phyloP scores from a whole-genome alignment of 129 eudicot genomes.

The Pittosporum tobira region DNA sequence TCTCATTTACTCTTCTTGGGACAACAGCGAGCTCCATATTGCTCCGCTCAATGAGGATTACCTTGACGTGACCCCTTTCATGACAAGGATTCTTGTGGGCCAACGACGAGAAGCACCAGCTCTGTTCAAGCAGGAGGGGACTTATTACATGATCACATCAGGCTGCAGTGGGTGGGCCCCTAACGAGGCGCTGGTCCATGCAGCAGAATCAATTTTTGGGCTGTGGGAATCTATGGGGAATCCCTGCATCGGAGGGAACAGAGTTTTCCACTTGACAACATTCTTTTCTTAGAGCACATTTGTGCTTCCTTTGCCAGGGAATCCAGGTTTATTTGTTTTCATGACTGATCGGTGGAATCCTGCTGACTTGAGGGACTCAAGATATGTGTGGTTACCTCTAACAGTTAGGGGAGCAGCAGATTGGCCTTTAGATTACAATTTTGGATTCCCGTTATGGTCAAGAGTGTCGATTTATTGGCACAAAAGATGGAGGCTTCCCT shows the following conservation, averaged over 20 bases:
- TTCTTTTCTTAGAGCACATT: constrained; percentile 81
- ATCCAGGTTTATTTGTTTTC: constrained; percentile 59
- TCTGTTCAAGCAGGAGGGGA: constrained; percentile 79
- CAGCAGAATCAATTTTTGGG: constrained; percentile 78
- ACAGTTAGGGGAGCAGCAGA: constrained; percentile 79
- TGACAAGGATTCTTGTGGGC: constrained; percentile 64
- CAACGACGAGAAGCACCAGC: constrained; percentile 98
- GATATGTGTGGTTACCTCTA: constrained; percentile 87
- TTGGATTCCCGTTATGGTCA: constrained; percentile 92
- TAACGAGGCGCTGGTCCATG: constrained; percentile 78
- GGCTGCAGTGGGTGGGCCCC: constrained; percentile 98
- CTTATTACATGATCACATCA: constrained; percentile 93
- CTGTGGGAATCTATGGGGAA: constrained; percentile 94
- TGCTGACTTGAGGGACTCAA: constrained; percentile 84
- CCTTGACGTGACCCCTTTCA: constrained; percentile 45
- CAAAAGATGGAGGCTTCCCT: constrained; percentile 86
- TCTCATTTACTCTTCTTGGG: constrained; percentile 75
- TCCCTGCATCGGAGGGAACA: constrained; percentile 86
- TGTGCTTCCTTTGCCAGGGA: constrained; percentile 73
- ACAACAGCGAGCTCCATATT: constrained; percentile 85
- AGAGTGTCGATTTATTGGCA: constrained; percentile 88
- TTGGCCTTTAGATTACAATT: constrained; percentile 67
- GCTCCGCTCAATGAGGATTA: constrained; percentile 73
- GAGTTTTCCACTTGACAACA: constrained; percentile 53
- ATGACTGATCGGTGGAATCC: constrained; percentile 99